Conservation (phyloP, 1,139 yeast genomes). For the Yamadazyma sp. region DNA sequence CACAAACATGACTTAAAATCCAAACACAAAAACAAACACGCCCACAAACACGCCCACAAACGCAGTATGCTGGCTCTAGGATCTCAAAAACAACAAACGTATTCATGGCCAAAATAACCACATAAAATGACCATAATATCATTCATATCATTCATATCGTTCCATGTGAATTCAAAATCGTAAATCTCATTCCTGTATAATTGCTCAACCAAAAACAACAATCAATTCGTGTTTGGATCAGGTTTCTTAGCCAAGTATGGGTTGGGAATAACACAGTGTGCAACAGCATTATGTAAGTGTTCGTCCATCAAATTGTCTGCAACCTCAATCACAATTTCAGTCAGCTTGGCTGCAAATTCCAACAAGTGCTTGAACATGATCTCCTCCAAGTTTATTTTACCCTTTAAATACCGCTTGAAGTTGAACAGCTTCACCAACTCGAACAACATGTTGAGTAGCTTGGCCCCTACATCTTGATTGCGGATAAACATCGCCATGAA, state of each 20-base stretch:
- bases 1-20: no score
- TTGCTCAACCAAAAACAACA: no score
- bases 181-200: no score
- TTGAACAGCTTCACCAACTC: not conserved
- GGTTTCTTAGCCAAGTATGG: no score
- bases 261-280: not conserved
- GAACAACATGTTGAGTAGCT: not conserved
- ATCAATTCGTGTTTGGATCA: not conserved
- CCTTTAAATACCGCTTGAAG: conserved; percentile 1
- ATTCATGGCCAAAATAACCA: no score
- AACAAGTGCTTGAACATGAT: not conserved
- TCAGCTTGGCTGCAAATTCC: not conserved
- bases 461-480: not conserved
- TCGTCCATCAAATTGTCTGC: conserved; percentile 1
- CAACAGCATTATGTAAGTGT: not conserved
- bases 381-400: conserved; percentile 3
- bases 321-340: not conserved
- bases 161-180: no score
- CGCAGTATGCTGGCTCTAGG: no score
- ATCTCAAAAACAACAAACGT: no score
- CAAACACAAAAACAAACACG: no score
- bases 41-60: no score
- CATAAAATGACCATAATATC: no score
- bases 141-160: no score
- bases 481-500: not conserved